Conservation (phyloP, 805 yeast species). For the Ogataea methylovora region DNA sequence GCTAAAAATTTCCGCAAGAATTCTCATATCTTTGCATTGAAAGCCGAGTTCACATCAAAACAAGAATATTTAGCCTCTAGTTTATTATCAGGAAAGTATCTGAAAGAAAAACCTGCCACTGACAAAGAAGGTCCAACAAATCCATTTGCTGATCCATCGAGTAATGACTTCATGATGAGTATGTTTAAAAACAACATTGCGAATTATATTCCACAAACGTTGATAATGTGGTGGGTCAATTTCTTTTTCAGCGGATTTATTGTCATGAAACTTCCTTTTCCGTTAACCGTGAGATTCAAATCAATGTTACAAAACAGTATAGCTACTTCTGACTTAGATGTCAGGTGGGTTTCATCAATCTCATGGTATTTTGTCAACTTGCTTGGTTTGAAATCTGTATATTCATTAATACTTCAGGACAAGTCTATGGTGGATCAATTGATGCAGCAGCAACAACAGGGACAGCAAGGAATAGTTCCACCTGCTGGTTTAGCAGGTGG, state of each 20-base stretch:
- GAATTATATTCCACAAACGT: conserved; percentile 83
- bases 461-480: conserved; percentile 20
- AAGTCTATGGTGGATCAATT: conserved; percentile 37
- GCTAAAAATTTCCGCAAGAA: conserved; percentile 53
- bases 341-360: conserved; percentile 85
- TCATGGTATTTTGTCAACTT: conserved; percentile 94
- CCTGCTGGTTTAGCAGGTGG: conserved; percentile 43
- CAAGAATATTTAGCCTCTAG: conserved; percentile 51
- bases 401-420: conserved; percentile 58
- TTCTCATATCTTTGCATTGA: conserved; percentile 35
- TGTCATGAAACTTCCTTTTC: conserved; percentile 84
- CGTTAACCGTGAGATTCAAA: conserved; percentile 82
- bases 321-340: conserved; percentile 77
- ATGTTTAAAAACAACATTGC: conserved; percentile 79
- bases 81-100: conserved; percentile 46
- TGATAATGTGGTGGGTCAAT: conserved; percentile 95
- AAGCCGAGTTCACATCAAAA: conserved; percentile 45
- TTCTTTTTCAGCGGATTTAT: conserved; percentile 89
- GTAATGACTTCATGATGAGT: conserved; percentile 64
- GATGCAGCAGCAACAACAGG: conserved; percentile 31
- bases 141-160: conserved; percentile 64
- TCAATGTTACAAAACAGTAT: conserved; percentile 89
- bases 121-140: conserved; percentile 36
- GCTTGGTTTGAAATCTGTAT: conserved; percentile 75
- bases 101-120: conserved; percentile 37